A percentile compares a stretch with the other conserved stretches of the same genome.
Evolutionary conservation across 768 basidiomycete genomes (phyloP).

Genomic region (Lentinula lateritia): DNA sequence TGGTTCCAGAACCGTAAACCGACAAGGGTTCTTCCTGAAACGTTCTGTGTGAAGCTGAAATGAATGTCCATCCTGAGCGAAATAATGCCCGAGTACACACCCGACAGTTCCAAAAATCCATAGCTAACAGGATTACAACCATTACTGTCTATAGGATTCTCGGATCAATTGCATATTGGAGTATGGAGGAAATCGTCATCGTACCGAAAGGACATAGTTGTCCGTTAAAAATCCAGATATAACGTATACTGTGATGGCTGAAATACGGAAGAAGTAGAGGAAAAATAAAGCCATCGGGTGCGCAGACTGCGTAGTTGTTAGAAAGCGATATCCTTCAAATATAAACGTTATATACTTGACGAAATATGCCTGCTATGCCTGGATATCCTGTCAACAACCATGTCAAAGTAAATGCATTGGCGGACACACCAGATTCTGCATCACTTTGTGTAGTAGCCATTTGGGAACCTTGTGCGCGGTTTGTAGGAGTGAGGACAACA

Average conservation of each 20-base stretch:
- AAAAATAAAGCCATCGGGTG: conserved; percentile 83
- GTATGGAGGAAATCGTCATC: conserved; percentile 17
- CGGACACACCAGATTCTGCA: conserved; percentile 67
- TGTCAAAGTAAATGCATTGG: neutral
- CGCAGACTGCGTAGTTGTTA: conserved; percentile 49
- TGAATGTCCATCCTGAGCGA: neutral
- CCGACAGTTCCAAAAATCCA: conserved; percentile 99
- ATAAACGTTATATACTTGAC: conserved; percentile 46
- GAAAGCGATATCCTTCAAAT: conserved; percentile 1
- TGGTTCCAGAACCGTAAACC: conserved; percentile 99
- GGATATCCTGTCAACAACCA: neutral
- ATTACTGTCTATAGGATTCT: conserved; percentile 60
- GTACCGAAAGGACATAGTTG: conserved; percentile 89
- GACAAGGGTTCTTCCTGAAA: conserved; percentile 88
- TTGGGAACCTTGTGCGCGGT: conserved; percentile 26
- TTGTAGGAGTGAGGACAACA: conserved; percentile 56
- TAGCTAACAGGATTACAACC: conserved; percentile 89
- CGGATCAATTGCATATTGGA: neutral
- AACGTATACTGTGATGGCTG: conserved; percentile 89
- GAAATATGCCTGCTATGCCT: conserved; percentile 74
- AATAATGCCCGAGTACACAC: conserved; percentile 24
- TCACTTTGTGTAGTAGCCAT: conserved; percentile 56
- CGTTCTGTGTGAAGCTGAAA: conserved; percentile 55
- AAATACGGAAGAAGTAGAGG: conserved; percentile 81
- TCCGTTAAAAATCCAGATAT: conserved; percentile 87